Evolutionary conservation across 1,139 yeast genomes (phyloP), one percentile per base, ranked within the genome.

Genomic region (Yamadazyma taylorii): DNA sequence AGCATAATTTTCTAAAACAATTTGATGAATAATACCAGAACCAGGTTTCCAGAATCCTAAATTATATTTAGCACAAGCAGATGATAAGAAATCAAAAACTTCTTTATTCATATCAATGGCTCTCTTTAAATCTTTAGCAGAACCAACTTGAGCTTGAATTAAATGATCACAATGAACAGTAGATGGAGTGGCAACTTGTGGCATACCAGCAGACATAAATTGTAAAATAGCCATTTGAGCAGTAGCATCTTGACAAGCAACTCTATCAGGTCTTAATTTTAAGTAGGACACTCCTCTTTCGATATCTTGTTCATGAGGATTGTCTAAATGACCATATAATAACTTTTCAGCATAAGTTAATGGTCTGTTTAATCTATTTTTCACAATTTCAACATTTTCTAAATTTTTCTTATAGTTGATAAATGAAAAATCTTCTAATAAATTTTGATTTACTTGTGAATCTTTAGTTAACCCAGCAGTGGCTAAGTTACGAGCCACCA

Each of bases 11-110:
- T 92, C 98, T 64, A 92, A 77, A 42, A 92, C 95, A 55, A 92
- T 90, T 77, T 92, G 97, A 69, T 92, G 97, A 58, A 92, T 92
- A 63, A 92, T 92, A 78, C 98, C 98, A 42, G 97, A 89, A 66
- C 97, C 97, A 64, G 98, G 97, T 67, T 86, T 87, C 98, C 98
- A 92, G 89, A 92, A 92, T 68, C 97, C 97, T 69, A 92, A 86
- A 80, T 89, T 86, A 78, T 90, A 92, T 75, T 90, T 90, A 58
- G 96, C 96, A 66, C 96, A 86, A 48, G 97, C 92, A 52, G 95
- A 70, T 46, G 88, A 79, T 71, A 92, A 81, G 78, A 92, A 92
- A 71, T 92, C 96, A 70, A 81, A 92, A 52, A 92, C 98, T 74
- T 92, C 98, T 75, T 85, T 88, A 81, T 92, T 92, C 62, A 88